A percentile compares a stretch with the other conserved stretches of the same genome.
phyloP scores from a whole-genome alignment of 495 filamentous ascomycete species.

The Penicillium antarcticum region DNA sequence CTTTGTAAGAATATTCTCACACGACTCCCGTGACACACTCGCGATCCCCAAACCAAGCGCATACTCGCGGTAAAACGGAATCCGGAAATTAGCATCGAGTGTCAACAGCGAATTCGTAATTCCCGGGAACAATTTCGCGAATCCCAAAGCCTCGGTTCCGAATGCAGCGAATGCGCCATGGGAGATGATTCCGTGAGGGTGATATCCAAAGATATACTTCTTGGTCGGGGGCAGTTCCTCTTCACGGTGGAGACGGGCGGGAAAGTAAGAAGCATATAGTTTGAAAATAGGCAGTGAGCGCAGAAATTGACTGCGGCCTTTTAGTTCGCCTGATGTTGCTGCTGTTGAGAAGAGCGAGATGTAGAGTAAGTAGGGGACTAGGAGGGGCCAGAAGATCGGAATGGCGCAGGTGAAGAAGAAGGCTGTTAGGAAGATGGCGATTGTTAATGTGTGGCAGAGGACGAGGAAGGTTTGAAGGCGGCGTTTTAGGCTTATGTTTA shows the following conservation, averaged over 20 bases:
- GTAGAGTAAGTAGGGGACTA: conserved; percentile 88
- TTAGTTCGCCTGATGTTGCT: conserved; percentile 67
- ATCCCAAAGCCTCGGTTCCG: conserved; percentile 85
- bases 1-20: conserved; percentile 76
- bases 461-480: conserved; percentile 86
- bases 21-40: conserved; percentile 86
- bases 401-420: conserved; percentile 93
- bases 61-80: conserved; percentile 93
- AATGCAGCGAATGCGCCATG: conserved; percentile 94
- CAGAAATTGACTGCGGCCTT: conserved; percentile 67
- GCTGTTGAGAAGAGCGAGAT: conserved; percentile 73
- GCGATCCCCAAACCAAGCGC: conserved; percentile 79
- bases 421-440: conserved; percentile 67
- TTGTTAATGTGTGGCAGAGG: conserved; percentile 78
- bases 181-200: conserved; percentile 95
- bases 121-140: conserved; percentile 86
- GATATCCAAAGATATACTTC: conserved; percentile 98
- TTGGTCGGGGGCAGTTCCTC: conserved; percentile 68
- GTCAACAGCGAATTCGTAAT: conserved; percentile 91
- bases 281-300: conserved; percentile 78
- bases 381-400: conserved; percentile 84
- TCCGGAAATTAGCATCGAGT: conserved; percentile 85
- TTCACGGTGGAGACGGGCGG: conserved; percentile 80
- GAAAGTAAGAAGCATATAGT: conserved; percentile 90
- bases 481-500: conserved; percentile 80